Evolutionary conservation across 345 rosid genomes (phyloP).

Genomic region (Aquilaria yunnanensis): DNA sequence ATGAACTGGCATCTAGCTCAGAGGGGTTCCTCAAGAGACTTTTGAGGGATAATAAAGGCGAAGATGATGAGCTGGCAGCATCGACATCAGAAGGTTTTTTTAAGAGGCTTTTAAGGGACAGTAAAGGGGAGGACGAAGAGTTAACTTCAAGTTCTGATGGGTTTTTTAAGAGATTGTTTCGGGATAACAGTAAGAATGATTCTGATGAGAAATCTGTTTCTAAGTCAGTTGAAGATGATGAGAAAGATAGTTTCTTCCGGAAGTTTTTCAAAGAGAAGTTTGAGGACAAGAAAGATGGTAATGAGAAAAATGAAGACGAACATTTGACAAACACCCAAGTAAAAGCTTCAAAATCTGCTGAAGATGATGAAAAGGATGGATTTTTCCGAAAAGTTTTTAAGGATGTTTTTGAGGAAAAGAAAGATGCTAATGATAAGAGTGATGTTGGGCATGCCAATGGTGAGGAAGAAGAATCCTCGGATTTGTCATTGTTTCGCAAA

Average conservation of each 20-base stretch:
- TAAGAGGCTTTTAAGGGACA: conserved; percentile 85
- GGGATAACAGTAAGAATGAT: conserved; percentile 13
- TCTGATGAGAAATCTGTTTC: conserved; percentile 54
- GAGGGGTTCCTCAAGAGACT: conserved; percentile 6
- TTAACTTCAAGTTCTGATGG: conserved; percentile 61
- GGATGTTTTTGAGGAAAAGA: conserved; percentile 83
- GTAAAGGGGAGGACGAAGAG: conserved; percentile 74
- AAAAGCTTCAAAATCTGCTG: conserved; percentile 9
- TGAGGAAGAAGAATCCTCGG: conserved; percentile 86
- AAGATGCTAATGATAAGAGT: conserved; percentile 52
- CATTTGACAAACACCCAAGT: background rate
- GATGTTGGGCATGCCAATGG: conserved; percentile 39
- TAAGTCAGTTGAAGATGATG: conserved; percentile 67
- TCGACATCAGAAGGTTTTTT: conserved; percentile 32
- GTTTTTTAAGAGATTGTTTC: conserved; percentile 70
- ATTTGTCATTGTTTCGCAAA: conserved; percentile 71
- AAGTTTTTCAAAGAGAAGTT: conserved; percentile 7
- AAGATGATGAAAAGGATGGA: conserved; percentile 7
- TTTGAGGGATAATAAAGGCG: too few species aligned
- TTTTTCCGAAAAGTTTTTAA: conserved; percentile 62
- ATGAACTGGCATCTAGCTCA: conserved; percentile 1
- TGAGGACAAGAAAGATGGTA: conserved; percentile 11
- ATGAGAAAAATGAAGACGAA: conserved; percentile 7
- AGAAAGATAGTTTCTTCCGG: conserved; percentile 76
- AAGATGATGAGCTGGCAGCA: too few species aligned